These are phyloP conservation scores for Quercus ilex DNA, from an alignment of 306 rosid species.

Conservation along the genomic window DNA sequence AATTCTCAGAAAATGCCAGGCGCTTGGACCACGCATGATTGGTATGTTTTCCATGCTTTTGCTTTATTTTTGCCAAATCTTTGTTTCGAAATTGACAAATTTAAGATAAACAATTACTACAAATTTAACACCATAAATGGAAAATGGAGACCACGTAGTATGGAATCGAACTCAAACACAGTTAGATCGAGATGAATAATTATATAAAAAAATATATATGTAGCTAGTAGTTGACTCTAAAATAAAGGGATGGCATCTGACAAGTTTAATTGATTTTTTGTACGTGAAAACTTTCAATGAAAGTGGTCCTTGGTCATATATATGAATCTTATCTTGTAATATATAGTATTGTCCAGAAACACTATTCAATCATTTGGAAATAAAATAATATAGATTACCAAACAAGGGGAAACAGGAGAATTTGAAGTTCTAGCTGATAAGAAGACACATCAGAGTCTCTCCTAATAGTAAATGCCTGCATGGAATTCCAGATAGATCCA, in stretches of 20 bases:
- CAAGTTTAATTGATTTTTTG: background rate
- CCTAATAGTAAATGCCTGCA: background rate
- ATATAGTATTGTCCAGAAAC: background rate
- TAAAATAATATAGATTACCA: background rate
- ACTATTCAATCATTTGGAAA: background rate
- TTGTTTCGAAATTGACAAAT: background rate
- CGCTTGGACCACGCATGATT: background rate
- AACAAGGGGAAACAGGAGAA: background rate
- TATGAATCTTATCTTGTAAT: background rate
- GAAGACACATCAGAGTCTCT: background rate
- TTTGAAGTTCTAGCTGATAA: background rate
- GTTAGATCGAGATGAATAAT: background rate
- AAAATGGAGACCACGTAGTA: background rate
- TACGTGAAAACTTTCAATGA: background rate
- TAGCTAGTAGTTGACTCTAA: background rate
- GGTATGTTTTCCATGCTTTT: background rate
- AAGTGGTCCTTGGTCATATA: background rate
- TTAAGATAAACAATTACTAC: background rate
- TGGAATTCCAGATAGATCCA: background rate
- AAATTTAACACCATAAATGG: background rate
- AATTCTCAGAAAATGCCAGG: background rate
- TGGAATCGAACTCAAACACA: background rate
- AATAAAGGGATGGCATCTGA: background rate
- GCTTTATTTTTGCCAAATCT: background rate
- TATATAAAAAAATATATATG: background rate